Evolutionary conservation across 2,329 filamentous ascomycete genomes (phyloP), one percentile per base, ranked within the genome.

Genomic region (Claviceps sp.): DNA sequence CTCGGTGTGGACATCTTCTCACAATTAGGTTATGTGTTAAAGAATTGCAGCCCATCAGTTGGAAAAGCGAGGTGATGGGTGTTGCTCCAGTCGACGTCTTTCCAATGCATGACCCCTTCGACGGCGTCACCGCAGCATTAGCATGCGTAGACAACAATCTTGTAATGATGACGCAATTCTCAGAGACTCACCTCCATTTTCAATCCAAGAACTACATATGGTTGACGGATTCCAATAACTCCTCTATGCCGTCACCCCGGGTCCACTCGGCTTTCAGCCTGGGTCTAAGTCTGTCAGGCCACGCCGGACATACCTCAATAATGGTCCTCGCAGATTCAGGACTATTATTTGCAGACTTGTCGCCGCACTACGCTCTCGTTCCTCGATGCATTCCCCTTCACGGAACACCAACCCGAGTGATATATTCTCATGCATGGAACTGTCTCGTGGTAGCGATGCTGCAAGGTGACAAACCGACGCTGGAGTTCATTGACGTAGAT

Each of bases 401-500:
- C 1, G 74, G 74, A 8, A 74, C 73, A 1, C 77, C 77, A 2
- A 66, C 65, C 13, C 73, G 75, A 43, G 58, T 83, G 1, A 62
- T 83, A 4, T 81, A 78, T 58, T 82, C 77, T 1, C 68, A 72
- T 38, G 64, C 64, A 7, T 70, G 80, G 47, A 69, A 75, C 40
- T 78, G 70, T 55, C 68, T 78, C 29, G 63, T 83, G 40, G 76
- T 79, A n/a, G 77, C 73, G 0, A 67, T 77, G 17, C 64, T 67
- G 9, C 59, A 67, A 9, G 64, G 69, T 4, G 64, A 70, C 4
- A 65, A 64, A 29, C 68, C 78, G 8, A 76, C 73, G 1, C 60
- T 84, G 26, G 66, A 71, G 23, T 82, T 84, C 52, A 62, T 84
- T 34, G 76, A 82, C 52, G 71, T 75, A 0, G 70, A 74, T 7